Percentiles rank a stretch among this genome's conserved stretches.
phyloP scores from a whole-genome alignment of 2,329 filamentous ascomycete genomes.

The Fusarium praegraminearum region DNA sequence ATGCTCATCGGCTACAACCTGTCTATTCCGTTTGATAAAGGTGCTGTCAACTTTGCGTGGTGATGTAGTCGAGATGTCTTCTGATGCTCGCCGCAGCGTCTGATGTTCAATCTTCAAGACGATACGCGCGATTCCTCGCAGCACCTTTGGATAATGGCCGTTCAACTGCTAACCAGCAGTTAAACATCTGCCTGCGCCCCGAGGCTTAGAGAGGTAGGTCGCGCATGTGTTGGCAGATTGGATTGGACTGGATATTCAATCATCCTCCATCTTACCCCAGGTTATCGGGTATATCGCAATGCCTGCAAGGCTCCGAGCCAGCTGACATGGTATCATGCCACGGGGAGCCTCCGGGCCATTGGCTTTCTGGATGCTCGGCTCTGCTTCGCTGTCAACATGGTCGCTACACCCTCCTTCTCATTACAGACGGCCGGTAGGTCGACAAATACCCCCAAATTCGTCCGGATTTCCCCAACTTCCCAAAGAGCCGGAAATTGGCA shows the following conservation, averaged over 20 bases:
- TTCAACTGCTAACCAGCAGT: constrained; percentile 24
- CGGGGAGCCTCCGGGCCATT: constrained; percentile 17
- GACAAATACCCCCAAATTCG: constrained; percentile 33
- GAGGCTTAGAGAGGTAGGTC: constrained; percentile 19
- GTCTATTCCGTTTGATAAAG: neutral
- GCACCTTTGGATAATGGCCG: constrained; percentile 5
- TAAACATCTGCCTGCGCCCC: constrained; percentile 16
- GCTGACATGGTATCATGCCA: constrained; percentile 37
- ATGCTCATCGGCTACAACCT: neutral
- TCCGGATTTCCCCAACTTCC: constrained; percentile 40
- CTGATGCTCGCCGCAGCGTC: constrained; percentile 11
- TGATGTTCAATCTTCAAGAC: constrained; percentile 10
- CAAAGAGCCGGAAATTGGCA: constrained; percentile 23
- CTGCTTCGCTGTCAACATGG: constrained; percentile 15
- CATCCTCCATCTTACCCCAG: constrained; percentile 25
- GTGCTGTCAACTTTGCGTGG: neutral
- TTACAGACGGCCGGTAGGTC: neutral
- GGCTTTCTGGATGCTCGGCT: constrained; percentile 3
- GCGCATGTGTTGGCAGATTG: constrained; percentile 1
- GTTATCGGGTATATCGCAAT: constrained; percentile 24
- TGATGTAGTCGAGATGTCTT: constrained; percentile 15
- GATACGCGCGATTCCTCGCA: neutral
- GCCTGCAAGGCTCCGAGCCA: constrained; percentile 22
- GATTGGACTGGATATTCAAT: constrained; percentile 6
- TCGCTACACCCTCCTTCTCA: constrained; percentile 7